Evolutionary conservation across 2,329 filamentous ascomycete genomes (phyloP).

Genomic region (Podosphaera xanthii): DNA sequence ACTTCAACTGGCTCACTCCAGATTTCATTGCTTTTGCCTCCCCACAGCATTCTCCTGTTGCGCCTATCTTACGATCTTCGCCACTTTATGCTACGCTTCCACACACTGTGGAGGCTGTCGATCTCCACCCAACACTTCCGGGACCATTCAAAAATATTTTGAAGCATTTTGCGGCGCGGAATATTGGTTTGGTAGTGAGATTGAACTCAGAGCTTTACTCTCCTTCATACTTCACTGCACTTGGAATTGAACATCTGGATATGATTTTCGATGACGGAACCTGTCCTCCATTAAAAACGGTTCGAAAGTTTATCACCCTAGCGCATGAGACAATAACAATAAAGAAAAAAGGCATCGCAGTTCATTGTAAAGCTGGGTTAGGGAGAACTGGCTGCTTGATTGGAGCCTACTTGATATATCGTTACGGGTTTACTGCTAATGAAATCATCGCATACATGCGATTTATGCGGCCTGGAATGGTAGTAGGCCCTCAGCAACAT

Average conservation of each 20-base stretch:
- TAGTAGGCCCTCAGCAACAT: slow-evolving; percentile 93
- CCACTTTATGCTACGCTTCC: slow-evolving; percentile 56
- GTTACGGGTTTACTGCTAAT: slow-evolving; percentile 90
- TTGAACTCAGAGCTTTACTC: slow-evolving; percentile 93
- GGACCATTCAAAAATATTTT: slow-evolving; percentile 91
- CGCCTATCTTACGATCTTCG: slow-evolving; percentile 47
- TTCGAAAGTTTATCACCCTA: slow-evolving; percentile 82
- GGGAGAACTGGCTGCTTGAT: slow-evolving; percentile 91
- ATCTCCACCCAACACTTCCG: slow-evolving; percentile 46
- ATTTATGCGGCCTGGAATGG: slow-evolving; percentile 98
- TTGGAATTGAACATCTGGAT: slow-evolving; percentile 87
- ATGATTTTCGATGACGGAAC: slow-evolving; percentile 99
- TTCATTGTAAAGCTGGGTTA: slow-evolving; percentile 95
- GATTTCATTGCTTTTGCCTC: slow-evolving; percentile 92
- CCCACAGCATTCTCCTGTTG: slow-evolving; percentile 59
- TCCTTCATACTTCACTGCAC: slow-evolving; percentile 84
- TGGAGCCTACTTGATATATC: slow-evolving; percentile 91
- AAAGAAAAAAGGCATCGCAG: slow-evolving; percentile 79
- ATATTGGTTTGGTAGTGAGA: slow-evolving; percentile 82
- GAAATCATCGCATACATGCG: slow-evolving; percentile 96
- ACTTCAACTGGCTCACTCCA: slow-evolving; percentile 98
- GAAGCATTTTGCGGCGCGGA: slow-evolving; percentile 64
- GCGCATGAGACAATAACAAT: slow-evolving; percentile 86
- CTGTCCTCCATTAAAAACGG: slow-evolving; percentile 70
- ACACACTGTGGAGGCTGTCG: slow-evolving; percentile 49